These are phyloP conservation scores for Vitis hybrid DNA, from an alignment of 177 flowering plant species.

Conservation along the genomic window DNA sequence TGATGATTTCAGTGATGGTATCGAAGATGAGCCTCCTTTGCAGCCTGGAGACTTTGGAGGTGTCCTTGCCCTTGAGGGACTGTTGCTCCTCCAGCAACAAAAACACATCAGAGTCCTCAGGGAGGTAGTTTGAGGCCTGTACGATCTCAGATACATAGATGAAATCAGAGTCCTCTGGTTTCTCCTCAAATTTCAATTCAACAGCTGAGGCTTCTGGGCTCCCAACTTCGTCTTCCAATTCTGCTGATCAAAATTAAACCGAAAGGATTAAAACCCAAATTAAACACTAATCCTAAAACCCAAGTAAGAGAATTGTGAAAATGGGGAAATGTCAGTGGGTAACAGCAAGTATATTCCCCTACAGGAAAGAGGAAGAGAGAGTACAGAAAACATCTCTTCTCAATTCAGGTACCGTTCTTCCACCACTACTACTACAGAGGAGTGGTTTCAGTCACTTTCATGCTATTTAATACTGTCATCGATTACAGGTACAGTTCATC, in stretches of 20 bases:
- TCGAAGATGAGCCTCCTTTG: constrained; percentile 73
- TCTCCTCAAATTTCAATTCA: constrained; percentile 20
- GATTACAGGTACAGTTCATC: constrained; percentile 10
- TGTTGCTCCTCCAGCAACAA: constrained; percentile 63
- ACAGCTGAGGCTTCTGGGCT: constrained; percentile 27
- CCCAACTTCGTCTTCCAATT: constrained; percentile 60
- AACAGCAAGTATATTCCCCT: too few species aligned
- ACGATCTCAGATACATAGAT: constrained; percentile 66
- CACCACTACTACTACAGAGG: neutral
- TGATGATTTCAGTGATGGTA: constrained; percentile 57
- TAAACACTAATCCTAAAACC: neutral
- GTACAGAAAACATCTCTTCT: too few species aligned
- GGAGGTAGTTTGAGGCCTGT: constrained; percentile 41
- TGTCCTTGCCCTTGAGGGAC: constrained; percentile 38
- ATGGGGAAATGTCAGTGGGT: too few species aligned
- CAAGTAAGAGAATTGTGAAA: neutral
- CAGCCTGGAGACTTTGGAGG: constrained; percentile 44
- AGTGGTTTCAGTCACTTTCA: constrained; percentile 10
- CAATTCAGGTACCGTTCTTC: too few species aligned
- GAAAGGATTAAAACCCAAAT: neutral
- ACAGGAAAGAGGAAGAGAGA: too few species aligned
- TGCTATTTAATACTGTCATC: constrained; percentile 1
- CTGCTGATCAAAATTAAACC: constrained; percentile 17
- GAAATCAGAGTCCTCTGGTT: constrained; percentile 46
- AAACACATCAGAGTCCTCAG: constrained; percentile 58